These are phyloP conservation scores for Rhodotorula glutinis DNA, from an alignment of 1,284 basidiomycete species.

Conservation along the genomic window DNA sequence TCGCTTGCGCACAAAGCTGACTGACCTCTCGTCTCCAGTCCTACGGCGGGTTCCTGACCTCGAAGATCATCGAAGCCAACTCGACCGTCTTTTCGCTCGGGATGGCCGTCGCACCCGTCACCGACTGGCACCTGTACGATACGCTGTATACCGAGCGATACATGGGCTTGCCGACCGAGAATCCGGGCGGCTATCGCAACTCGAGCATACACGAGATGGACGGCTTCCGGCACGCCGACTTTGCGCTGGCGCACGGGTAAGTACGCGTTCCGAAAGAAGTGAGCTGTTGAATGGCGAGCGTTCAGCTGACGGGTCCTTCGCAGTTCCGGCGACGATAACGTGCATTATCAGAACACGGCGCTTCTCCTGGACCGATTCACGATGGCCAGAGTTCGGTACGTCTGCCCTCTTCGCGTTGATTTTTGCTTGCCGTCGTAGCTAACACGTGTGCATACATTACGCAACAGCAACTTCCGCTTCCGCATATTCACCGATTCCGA, in stretches of 20 bases:
- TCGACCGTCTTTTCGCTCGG: constrained; percentile 57
- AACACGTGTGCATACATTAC: not conserved
- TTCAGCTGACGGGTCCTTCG: too few species aligned
- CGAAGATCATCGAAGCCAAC: constrained; percentile 72
- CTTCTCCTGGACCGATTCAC: constrained; percentile 90
- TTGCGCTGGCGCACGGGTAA: constrained; percentile 77
- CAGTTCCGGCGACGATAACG: constrained; percentile 81
- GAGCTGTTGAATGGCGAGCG: too few species aligned
- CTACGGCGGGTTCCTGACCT: constrained; percentile 89
- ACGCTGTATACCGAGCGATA: constrained; percentile 70
- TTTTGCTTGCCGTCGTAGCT: too few species aligned
- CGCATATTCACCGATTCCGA: constrained; percentile 91
- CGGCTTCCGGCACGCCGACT: constrained; percentile 74
- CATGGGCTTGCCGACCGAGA: constrained; percentile 77
- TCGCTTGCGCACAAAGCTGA: too few species aligned
- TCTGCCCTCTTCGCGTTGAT: not conserved
- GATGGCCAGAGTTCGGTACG: constrained; percentile 62
- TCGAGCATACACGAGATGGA: constrained; percentile 80
- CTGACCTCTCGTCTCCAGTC: too few species aligned
- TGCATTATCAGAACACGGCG: constrained; percentile 87
- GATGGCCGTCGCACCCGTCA: constrained; percentile 70
- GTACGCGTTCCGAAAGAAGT: not conserved
- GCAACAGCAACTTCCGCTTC: constrained; percentile 62
- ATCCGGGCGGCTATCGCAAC: constrained; percentile 76
- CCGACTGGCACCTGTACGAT: constrained; percentile 58